These are phyloP conservation scores for Vickermania ingenoplastis DNA, from an alignment of 208 protist species.

Conservation along the genomic window DNA sequence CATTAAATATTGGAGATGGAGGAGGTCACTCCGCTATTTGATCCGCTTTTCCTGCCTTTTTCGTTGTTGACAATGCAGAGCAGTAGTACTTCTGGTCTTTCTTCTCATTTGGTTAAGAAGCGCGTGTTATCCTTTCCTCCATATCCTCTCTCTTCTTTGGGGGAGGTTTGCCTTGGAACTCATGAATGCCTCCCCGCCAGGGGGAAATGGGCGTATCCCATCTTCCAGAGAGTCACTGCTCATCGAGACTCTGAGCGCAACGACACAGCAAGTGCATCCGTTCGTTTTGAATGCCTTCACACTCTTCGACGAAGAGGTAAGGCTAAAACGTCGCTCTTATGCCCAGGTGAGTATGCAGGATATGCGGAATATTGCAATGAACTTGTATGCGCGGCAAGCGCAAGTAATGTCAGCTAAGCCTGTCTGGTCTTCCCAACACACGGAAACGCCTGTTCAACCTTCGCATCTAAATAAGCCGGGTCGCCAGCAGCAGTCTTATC, in stretches of 20 bases:
- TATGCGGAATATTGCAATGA: slow-evolving; percentile 49
- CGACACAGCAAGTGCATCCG: slow-evolving; percentile 32
- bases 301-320: slow-evolving; percentile 56
- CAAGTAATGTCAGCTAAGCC: neutral
- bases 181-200: too few relatives aligned
- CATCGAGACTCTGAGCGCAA: slow-evolving; percentile 33
- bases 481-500: too few relatives aligned
- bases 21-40: too few relatives aligned
- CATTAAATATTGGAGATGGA: too few relatives aligned
- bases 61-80: too few relatives aligned
- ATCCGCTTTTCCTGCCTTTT: too few relatives aligned
- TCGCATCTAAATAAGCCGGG: neutral
- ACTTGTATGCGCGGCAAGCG: slow-evolving; percentile 19
- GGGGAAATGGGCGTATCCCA: neutral
- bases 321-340: slow-evolving; percentile 30
- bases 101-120: too few relatives aligned
- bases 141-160: too few relatives aligned
- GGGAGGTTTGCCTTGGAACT: too few relatives aligned
- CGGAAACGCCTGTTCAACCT: too few relatives aligned
- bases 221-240: slow-evolving; percentile 19
- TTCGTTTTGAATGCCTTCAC: slow-evolving; percentile 55
- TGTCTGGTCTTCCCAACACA: neutral
- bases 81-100: too few relatives aligned
- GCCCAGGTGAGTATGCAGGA: slow-evolving; percentile 51
- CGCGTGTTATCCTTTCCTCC: too few relatives aligned